Evolutionary conservation across 1,284 basidiomycete species (phyloP).

Genomic region (Schizopora paradoxa): DNA sequence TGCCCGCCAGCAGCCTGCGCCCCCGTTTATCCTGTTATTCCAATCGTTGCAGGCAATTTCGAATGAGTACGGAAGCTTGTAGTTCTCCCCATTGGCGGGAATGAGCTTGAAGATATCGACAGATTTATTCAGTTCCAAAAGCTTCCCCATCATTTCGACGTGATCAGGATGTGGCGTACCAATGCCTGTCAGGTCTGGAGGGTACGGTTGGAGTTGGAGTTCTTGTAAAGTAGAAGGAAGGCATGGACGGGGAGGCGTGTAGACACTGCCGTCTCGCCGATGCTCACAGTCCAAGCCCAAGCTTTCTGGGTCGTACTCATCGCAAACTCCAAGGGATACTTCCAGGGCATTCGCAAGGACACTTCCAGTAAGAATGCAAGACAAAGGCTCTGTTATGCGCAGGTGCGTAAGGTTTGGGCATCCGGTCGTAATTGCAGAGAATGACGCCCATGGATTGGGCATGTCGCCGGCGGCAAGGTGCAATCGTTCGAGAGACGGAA

Average conservation of each 20-base stretch:
- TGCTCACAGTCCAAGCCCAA: conserved; percentile 13
- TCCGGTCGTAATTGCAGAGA: conserved; percentile 10
- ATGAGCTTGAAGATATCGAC: conserved; percentile 12
- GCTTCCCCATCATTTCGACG: conserved; percentile 13
- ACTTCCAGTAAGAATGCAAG: conserved; percentile 15
- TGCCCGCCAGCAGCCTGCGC: conserved; percentile 15
- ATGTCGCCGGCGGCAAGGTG: conserved; percentile 18
- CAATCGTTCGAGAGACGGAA: conserved; percentile 14
- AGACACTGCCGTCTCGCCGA: conserved; percentile 6
- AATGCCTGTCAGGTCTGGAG: conserved; percentile 13
- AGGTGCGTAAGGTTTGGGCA: conserved; percentile 17
- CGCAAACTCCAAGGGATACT: conserved; percentile 13
- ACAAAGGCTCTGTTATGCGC: conserved; percentile 16
- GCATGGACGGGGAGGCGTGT: conserved; percentile 4
- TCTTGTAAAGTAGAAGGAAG: conserved; percentile 11
- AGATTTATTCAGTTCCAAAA: conserved; percentile 6
- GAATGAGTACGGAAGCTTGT: conserved; percentile 15
- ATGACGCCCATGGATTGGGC: conserved; percentile 19
- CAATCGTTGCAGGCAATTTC: conserved; percentile 14
- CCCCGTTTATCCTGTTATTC: conserved; percentile 14
- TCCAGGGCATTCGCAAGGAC: conserved; percentile 16
- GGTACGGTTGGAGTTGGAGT: conserved; percentile 16
- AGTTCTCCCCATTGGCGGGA: conserved; percentile 14
- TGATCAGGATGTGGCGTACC: conserved; percentile 16
- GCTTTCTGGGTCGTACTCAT: conserved; percentile 12